Conservation (phyloP, 768 basidiomycete species). For the Leucosporidium scottii region DNA sequence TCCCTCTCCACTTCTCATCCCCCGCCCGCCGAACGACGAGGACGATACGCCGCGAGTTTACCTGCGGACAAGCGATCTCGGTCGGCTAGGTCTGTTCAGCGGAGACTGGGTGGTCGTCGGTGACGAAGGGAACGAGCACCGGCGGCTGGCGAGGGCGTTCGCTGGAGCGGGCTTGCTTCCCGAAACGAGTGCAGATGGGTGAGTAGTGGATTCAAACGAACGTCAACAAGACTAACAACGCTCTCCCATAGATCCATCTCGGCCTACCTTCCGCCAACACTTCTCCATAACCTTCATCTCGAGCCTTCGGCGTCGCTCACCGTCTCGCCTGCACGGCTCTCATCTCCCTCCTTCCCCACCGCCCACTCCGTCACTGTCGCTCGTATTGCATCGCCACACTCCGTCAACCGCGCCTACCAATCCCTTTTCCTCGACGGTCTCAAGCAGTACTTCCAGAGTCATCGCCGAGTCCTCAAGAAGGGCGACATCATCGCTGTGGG, state of each 20-base stretch:
- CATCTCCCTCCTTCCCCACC: conserved; percentile 48
- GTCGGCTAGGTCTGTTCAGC: conserved; percentile 30
- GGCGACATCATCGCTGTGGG: conserved; percentile 66
- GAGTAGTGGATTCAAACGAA: background rate
- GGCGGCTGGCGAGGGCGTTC: conserved; percentile 21
- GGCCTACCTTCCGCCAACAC: conserved; percentile 8
- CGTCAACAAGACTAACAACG: too few relatives aligned
- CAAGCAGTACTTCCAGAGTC: conserved; percentile 55
- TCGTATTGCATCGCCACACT: conserved; percentile 68
- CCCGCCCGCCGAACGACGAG: conserved; percentile 18
- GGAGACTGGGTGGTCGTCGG: conserved; percentile 29
- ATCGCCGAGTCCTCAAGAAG: conserved; percentile 56
- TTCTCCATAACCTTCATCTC: conserved; percentile 19
- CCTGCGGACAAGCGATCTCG: conserved; percentile 21
- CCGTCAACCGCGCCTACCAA: conserved; percentile 61
- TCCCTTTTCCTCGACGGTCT: conserved; percentile 56
- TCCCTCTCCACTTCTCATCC: conserved; percentile 15
- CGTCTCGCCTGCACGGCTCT: conserved; percentile 1
- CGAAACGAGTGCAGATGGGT: background rate
- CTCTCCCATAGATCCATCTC: background rate
- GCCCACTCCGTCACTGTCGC: conserved; percentile 67
- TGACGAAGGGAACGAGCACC: background rate
- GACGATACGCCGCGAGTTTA: conserved; percentile 24
- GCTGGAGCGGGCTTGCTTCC: conserved; percentile 15
- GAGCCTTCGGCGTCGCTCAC: background rate